phyloP scores from a whole-genome alignment of 1,284 basidiomycete genomes.

The Prillingera fragicola region DNA sequence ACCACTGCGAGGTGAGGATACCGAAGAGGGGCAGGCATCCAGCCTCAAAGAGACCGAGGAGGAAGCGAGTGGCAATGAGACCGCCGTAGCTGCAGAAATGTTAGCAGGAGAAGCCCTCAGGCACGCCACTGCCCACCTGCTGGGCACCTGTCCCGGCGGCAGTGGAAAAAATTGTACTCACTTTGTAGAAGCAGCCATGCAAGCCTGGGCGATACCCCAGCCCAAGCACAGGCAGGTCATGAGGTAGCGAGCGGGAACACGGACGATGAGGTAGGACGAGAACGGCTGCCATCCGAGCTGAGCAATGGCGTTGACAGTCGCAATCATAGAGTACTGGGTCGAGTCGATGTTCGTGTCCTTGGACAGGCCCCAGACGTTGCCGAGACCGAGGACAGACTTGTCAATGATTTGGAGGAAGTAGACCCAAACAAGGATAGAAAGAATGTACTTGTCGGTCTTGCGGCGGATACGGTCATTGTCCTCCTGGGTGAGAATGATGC shows the following conservation, averaged over 20 bases:
- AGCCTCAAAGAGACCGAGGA: slow-evolving; percentile 48
- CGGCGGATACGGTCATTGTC: slow-evolving; percentile 24
- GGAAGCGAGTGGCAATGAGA: slow-evolving; percentile 39
- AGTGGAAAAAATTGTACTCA: slow-evolving; percentile 4
- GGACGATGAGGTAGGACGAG: slow-evolving; percentile 43
- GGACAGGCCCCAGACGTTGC: slow-evolving; percentile 26
- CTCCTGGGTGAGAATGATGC: slow-evolving; percentile 25
- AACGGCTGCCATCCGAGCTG: slow-evolving; percentile 46
- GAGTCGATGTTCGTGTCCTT: slow-evolving; percentile 27
- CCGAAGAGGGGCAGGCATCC: slow-evolving; percentile 47
- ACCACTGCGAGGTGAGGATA: slow-evolving; percentile 46
- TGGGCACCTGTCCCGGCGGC: neutral
- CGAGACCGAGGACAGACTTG: slow-evolving; percentile 26
- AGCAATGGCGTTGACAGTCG: slow-evolving; percentile 39
- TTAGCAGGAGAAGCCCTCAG: too few species aligned
- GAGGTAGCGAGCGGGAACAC: slow-evolving; percentile 33
- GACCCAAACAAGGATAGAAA: slow-evolving; percentile 35
- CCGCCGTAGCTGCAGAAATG: slow-evolving; percentile 20
- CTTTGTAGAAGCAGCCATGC: slow-evolving; percentile 33
- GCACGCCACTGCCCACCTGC: too few species aligned
- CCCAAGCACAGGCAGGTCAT: slow-evolving; percentile 40
- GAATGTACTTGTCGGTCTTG: slow-evolving; percentile 32
- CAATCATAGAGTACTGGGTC: slow-evolving; percentile 33
- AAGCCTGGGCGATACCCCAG: slow-evolving; percentile 36
- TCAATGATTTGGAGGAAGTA: slow-evolving; percentile 42